Evolutionary conservation across 169 alveolate genomes (phyloP), one percentile per base, ranked within the genome.

Genomic region (Plasmodium vivax): DNA sequence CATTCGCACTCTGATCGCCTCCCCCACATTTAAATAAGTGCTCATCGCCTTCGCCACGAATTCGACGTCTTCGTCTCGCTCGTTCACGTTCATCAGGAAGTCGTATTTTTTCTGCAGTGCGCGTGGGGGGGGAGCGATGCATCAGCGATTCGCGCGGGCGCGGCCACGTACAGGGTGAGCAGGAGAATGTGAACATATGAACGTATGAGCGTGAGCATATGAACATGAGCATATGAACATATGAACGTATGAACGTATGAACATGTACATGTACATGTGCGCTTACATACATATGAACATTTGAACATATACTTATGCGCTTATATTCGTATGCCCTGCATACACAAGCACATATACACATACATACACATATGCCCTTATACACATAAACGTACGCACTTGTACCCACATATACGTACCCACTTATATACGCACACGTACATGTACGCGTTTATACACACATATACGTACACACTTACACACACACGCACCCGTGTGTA

Each of bases 51-150:
- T 77, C 34, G 94, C 27, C 2, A 77, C 34, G 38, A 34, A 19
- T 12, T 77, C 34, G 14, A 88, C 94, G 47, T 88, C 82, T 30
- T 30, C 34, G 82, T 88, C 88, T 9, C 72, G 51, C 19, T 79
- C 94, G 12, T 79, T 36, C 16, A 88, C 16, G 74, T 88, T 88
- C 32, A 88, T 38, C 72, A 58, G 34, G 68, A 79, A 75, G 82
- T 88, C 73, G 45, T 56, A 75, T 10, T 27, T 83, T 12, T 79
- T 32, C 84, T 27, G 77, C 38, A 30, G 77, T 68, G 38, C 32
- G 34, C 30, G 27, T 58, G 68, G 38, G 56, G 62, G 16, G 62
- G 27, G 8, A 56, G 10, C 6, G 47, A n/a, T 32, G 23, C 23
- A 4, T 51, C 62, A 51, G 23, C 32, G 74, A 12, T 38, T 36